These are phyloP conservation scores for Colletotrichum sp. DNA, from an alignment of 2,329 filamentous ascomycete genomes.

Conservation along the genomic window DNA sequence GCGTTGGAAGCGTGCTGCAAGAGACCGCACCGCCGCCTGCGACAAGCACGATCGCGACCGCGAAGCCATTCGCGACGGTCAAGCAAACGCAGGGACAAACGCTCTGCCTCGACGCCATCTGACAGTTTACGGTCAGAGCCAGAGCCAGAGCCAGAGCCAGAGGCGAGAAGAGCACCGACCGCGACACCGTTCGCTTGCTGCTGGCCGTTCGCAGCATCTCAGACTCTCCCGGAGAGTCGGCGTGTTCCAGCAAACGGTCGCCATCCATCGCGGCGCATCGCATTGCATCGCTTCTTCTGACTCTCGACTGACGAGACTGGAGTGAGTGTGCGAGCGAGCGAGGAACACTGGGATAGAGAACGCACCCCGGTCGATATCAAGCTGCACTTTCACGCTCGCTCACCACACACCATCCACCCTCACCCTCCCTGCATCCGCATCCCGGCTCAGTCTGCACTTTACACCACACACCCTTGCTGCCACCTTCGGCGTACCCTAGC, in stretches of 20 bases:
- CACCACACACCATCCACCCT: conserved; percentile 7
- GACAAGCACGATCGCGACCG: background rate
- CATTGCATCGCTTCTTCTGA: background rate
- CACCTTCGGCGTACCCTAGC: conserved; percentile 21
- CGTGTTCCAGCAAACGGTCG: conserved; percentile 19
- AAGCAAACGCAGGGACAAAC: conserved; percentile 14
- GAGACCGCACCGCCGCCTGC: background rate
- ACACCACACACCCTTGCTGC: conserved; percentile 18
- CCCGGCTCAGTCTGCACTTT: background rate
- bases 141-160: background rate
- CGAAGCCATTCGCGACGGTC: background rate
- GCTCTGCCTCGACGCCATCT: conserved; percentile 8
- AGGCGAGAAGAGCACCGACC: conserved; percentile 1
- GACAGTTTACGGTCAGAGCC: background rate
- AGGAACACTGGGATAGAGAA: background rate
- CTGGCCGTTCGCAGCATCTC: background rate
- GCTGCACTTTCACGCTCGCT: background rate
- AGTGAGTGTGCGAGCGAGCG: background rate
- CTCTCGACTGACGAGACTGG: background rate
- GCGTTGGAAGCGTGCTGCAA: background rate
- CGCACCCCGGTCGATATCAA: conserved; percentile 18
- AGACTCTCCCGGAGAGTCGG: background rate
- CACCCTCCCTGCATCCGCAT: conserved; percentile 15
- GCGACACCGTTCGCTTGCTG: background rate
- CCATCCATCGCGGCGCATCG: background rate